Evolutionary conservation across 2,329 filamentous ascomycete species (phyloP), one percentile per base, ranked within the genome.

Genomic region (Fusarium fujikuroi): DNA sequence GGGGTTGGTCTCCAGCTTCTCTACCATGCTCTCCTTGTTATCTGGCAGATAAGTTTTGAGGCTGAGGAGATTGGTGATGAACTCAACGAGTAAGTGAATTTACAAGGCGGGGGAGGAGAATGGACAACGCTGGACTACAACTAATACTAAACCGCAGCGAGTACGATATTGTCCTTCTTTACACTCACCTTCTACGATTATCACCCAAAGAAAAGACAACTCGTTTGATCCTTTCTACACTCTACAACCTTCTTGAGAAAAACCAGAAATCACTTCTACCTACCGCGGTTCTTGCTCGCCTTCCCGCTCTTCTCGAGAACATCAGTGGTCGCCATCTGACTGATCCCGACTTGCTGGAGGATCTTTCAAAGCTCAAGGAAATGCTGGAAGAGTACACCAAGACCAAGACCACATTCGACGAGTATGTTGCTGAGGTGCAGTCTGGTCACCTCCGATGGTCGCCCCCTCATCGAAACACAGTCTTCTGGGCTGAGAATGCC

Each of bases 151-250:
- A 28, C 25, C 28, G 19, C 46, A 74, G 95, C 76, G 95, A 98
- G 83, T 94, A 97, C 83, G 95, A 98, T 79, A 92, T 98, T 75
- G 89, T 98, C 72, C 88, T 95, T 52, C 89, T 98, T 49, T 98
- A 97, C 82, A 95, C 93, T n/a, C 93, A 97, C 75, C 91, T 99
- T 42, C 87, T 99, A 62, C 92, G 95, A 61, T 87, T 97, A 46
- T 98, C 96, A 5, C 95, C 95, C 49, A 99, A 99, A 83, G 96
- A 98, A 82, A 99, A 99, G 87, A 98, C 95, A 3, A 98, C 95
- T 2, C 92, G 96, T 36, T 88, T 99, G 60, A 90, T 98, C 50
- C 88, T 98, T 49, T 95, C 95, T 15, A 98, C 95, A 12, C 89
- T 99, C 44, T 89, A 92, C 81, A 98, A 97, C 83, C 91, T 99